Evolutionary conservation across 148 eudicot species (phyloP).

Genomic region (Rhododendron griersonianum): DNA sequence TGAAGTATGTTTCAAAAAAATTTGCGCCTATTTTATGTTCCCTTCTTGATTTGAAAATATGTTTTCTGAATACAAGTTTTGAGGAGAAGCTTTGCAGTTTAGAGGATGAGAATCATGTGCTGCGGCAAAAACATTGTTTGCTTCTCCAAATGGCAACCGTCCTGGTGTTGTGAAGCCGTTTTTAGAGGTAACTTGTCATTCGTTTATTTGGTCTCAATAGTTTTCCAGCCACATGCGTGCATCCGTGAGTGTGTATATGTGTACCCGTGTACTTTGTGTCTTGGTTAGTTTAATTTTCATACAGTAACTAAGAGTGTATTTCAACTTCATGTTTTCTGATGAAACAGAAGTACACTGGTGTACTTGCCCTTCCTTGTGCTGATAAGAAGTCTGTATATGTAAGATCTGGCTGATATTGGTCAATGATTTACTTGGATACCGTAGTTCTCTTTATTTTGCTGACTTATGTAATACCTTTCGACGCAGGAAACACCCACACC

Average conservation of each 20-base stretch:
- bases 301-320: neutral
- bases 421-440: neutral
- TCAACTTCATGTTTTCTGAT: constrained; percentile 8
- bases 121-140: constrained; percentile 69
- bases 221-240: neutral
- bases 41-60: constrained; percentile 2
- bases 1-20: neutral
- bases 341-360: constrained; percentile 60
- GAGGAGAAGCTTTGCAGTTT: constrained; percentile 76
- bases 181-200: constrained; percentile 56
- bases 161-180: constrained; percentile 52
- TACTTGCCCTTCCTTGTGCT: constrained; percentile 47
- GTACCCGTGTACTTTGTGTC: neutral
- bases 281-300: neutral
- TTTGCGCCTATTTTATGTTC: neutral
- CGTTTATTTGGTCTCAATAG: neutral
- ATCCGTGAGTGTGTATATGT: neutral
- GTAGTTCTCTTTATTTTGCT: constrained; percentile 4
- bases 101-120: constrained; percentile 83
- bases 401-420: constrained; percentile 25
- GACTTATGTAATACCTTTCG: constrained; percentile 5
- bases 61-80: constrained; percentile 39
- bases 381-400: constrained; percentile 68
- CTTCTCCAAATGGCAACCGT: constrained; percentile 59
- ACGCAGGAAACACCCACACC: constrained; percentile 89